Base-by-base conservation (phyloP, 129 eudicot genomes). In the Centella asiatica region DNA sequence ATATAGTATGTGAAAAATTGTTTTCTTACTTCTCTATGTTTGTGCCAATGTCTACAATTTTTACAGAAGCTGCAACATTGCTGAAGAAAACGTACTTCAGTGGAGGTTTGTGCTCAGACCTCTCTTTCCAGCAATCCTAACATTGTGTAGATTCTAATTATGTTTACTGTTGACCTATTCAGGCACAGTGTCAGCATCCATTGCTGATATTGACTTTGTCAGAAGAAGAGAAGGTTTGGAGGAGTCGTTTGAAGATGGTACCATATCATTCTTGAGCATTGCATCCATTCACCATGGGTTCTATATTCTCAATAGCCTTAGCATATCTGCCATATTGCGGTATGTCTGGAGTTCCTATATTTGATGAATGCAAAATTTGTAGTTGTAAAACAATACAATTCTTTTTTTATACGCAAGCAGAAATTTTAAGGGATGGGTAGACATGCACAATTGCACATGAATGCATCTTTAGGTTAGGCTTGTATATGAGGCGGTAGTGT, bases 121-220 rank as follows among this genome's bases (percentile, higher is more conserved):
- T 23, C 10, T 57, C 62, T 40, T 37, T 17, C 31, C 40, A 26
- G 31, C 46, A 28, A 57, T 69, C 6, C 33, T 27, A 22, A 11
- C 12, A 33, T 65, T 55, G 68, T 15, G 8, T 19, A 48, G 12
- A 24, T 31, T 4, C 23, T 40, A 40, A 53, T 31, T 46, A 24
- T 9, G 2, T 71, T 57, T 25, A 54, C 58, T n/a, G 28, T 27
- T 33, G 32, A 62, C 50, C n/a, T 29, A 2, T 68, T 7, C 75
- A 90, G 97, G 98, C 70, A 90, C 98, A 24, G 95, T 90, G 58
- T 94, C 94, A 61, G 94, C 95, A 65, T 84, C 98, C 25, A 90
- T 86, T 65, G 95, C 98, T 59, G 98, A 90, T 68, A 75, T 90
- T 37, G 98, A 90, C 77, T 86, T 73, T 72, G 88, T 81, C 72